Conservation (phyloP, 306 rosid genomes). For the Casuarina equisetifolia region DNA sequence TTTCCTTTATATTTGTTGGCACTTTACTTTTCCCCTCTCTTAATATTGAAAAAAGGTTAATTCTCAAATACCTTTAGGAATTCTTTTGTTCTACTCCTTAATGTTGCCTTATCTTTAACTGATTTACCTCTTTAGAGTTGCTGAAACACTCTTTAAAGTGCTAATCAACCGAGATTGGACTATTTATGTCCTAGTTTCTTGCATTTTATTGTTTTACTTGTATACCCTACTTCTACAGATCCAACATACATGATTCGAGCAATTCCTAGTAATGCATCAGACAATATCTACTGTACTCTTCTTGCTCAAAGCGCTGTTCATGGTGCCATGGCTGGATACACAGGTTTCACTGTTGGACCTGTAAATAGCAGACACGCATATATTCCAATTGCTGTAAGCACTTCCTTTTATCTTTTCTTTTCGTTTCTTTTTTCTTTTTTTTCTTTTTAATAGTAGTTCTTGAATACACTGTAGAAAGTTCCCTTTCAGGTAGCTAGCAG, state of each 20-base stretch:
- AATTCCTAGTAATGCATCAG: slow-evolving; percentile 94
- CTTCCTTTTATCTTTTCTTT: slow-evolving; percentile 13
- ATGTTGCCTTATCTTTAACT: slow-evolving; percentile 1
- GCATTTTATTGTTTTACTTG: background rate
- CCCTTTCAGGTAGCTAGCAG: background rate
- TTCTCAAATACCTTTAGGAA: background rate
- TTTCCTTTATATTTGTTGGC: background rate
- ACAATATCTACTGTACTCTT: slow-evolving; percentile 92
- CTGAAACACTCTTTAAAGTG: background rate
- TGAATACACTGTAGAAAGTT: background rate
- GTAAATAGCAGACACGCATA: slow-evolving; percentile 86
- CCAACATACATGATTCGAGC: slow-evolving; percentile 99
- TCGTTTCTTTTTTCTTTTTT: slow-evolving; percentile 12
- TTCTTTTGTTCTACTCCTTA: background rate
- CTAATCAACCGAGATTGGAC: background rate
- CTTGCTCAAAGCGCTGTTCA: slow-evolving; percentile 96
- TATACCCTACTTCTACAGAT: slow-evolving; percentile 52
- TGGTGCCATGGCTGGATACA: slow-evolving; percentile 97
- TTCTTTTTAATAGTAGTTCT: background rate
- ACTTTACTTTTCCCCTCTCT: too few species aligned
- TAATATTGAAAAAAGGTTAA: background rate
- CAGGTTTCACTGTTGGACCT: slow-evolving; percentile 89
- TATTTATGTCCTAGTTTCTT: background rate
- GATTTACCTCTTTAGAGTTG: background rate
- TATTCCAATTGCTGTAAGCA: slow-evolving; percentile 87